phyloP scores from a whole-genome alignment of 257 asterid species.

The Euphrasia confusa region DNA sequence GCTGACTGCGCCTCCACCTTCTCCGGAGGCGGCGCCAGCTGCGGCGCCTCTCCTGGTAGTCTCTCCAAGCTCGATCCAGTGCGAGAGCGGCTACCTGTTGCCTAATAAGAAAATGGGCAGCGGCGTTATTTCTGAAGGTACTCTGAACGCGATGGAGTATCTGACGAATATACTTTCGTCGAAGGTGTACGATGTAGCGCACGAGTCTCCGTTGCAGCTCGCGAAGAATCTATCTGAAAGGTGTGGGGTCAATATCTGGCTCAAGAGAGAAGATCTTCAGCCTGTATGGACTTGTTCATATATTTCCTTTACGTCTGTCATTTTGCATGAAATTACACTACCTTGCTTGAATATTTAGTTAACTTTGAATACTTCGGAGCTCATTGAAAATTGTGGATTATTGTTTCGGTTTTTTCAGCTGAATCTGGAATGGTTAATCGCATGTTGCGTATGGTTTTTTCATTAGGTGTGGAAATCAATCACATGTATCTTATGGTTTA shows the following conservation, averaged over 20 bases:
- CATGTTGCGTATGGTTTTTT: not conserved
- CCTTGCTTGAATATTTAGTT: not conserved
- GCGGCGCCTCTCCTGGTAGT: conserved; percentile 31
- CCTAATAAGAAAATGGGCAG: conserved; percentile 35
- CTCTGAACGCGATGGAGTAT: conserved; percentile 53
- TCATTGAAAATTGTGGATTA: not conserved
- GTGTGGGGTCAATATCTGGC: conserved; percentile 69
- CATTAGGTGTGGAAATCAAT: conserved; percentile 3
- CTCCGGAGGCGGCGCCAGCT: conserved; percentile 11
- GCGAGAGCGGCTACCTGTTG: conserved; percentile 57
- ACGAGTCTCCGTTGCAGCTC: conserved; percentile 67
- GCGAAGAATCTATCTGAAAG: conserved; percentile 66
- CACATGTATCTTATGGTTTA: not conserved
- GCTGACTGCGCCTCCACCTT: conserved; percentile 14
- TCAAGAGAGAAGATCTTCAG: conserved; percentile 86
- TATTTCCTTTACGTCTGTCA: not conserved
- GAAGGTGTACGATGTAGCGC: conserved; percentile 78
- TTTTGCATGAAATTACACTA: conserved; percentile 11
- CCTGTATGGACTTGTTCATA: conserved; percentile 41
- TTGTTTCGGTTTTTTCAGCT: conserved; percentile 1
- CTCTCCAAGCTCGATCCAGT: conserved; percentile 51
- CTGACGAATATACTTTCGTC: conserved; percentile 65
- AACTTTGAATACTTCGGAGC: conserved; percentile 2
- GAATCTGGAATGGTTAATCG: conserved; percentile 10
- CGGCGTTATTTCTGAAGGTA: conserved; percentile 26